These are phyloP conservation scores for Skeletonema menzelii DNA, from an alignment of 108 stramenopile genomes.

Conservation along the genomic window DNA sequence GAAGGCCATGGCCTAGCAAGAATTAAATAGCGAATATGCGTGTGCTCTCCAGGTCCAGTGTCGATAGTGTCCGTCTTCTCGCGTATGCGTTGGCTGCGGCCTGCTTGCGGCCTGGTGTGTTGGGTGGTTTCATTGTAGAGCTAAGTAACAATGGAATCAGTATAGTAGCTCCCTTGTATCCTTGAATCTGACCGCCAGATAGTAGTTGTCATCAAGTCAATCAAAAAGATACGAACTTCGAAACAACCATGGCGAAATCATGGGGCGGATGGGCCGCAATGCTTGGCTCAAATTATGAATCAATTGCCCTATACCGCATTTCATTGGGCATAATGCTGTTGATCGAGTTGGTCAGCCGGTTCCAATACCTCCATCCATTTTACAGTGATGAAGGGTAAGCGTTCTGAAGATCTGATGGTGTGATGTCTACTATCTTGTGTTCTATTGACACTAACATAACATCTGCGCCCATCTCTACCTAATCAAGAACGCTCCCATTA, in stretches of 20 bases:
- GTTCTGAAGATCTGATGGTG: background rate
- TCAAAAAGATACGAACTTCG: too few species aligned
- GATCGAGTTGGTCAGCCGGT: conserved; percentile 63
- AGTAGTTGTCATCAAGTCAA: too few species aligned
- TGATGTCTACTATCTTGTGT: background rate
- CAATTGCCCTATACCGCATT: conserved; percentile 77
- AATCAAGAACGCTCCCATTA: conserved; percentile 65
- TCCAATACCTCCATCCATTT: conserved; percentile 77
- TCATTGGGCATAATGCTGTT: conserved; percentile 60
- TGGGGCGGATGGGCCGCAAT: conserved; percentile 32
- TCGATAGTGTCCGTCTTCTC: too few species aligned
- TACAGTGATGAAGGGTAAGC: conserved; percentile 81
- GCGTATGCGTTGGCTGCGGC: too few species aligned
- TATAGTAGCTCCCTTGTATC: too few species aligned
- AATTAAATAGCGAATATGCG: too few species aligned
- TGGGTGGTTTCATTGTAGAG: too few species aligned
- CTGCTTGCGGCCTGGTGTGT: too few species aligned
- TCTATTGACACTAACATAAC: background rate
- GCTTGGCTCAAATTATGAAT: conserved; percentile 56
- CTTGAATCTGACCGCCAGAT: too few species aligned
- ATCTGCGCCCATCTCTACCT: background rate
- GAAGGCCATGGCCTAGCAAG: too few species aligned
- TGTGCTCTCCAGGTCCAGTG: too few species aligned
- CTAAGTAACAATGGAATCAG: too few species aligned
- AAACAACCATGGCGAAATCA: background rate